Percentiles rank a stretch among this genome's conserved stretches.
Conservation (phyloP, 2,329 filamentous ascomycete genomes). For the Penicillium sp. region DNA sequence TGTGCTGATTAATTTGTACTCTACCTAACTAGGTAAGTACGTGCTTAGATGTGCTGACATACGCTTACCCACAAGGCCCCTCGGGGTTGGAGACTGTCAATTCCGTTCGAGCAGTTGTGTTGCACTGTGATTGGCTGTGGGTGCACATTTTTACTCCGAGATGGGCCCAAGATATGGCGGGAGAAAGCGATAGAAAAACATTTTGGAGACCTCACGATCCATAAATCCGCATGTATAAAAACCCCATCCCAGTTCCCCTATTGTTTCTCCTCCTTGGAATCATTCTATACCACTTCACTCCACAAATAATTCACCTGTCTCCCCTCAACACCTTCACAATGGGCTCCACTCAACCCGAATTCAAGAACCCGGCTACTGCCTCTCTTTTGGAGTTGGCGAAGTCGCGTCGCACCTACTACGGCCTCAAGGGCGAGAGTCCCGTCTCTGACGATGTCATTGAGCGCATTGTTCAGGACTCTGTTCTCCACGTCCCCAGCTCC, state of each 20-base stretch:
- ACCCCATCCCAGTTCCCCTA: background rate
- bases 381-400: conserved; percentile 32
- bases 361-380: conserved; percentile 33
- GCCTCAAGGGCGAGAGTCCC: conserved; percentile 32
- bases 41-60: background rate
- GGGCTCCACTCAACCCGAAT: conserved; percentile 32
- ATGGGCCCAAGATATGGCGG: background rate
- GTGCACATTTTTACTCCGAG: background rate
- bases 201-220: background rate
- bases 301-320: background rate
- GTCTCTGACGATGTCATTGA: conserved; percentile 34
- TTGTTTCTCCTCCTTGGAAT: background rate
- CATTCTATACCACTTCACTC: background rate
- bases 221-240: background rate
- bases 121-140: background rate
- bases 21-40: no score
- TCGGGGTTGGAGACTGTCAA: background rate
- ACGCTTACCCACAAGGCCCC: background rate
- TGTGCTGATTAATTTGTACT: background rate
- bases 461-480: conserved; percentile 38
- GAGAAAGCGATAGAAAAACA: background rate
- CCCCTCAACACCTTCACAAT: conserved; percentile 35
- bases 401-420: conserved; percentile 32
- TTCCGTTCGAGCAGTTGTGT: background rate
- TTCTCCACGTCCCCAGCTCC: conserved; percentile 69